Evolutionary conservation across 805 yeast species (phyloP).

Genomic region (Candida khao-thaluensis): DNA sequence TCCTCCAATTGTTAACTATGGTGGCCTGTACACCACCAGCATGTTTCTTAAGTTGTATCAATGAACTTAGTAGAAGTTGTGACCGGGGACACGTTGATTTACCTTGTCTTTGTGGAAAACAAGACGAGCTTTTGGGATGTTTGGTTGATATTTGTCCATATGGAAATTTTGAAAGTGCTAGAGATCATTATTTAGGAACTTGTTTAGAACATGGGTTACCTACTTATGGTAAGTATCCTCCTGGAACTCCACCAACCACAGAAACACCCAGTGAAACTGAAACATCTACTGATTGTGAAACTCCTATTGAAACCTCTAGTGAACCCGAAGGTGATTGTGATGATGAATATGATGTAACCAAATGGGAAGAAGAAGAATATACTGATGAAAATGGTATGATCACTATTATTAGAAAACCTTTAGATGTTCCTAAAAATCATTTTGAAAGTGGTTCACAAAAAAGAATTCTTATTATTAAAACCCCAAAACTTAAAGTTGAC

Average conservation of each 20-base stretch:
- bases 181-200: slow-evolving; percentile 51
- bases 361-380: slow-evolving; percentile 24
- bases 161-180: slow-evolving; percentile 40
- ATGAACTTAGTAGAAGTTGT: slow-evolving; percentile 36
- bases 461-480: slow-evolving; percentile 17
- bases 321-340: background rate
- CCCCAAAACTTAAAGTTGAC: background rate
- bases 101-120: slow-evolving; percentile 39
- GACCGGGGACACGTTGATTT: slow-evolving; percentile 32
- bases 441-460: slow-evolving; percentile 10
- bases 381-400: slow-evolving; percentile 20
- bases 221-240: slow-evolving; percentile 13
- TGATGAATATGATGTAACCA: slow-evolving; percentile 13
- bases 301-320: slow-evolving; percentile 8
- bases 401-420: slow-evolving; percentile 20
- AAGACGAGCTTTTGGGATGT: slow-evolving; percentile 42
- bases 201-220: slow-evolving; percentile 39
- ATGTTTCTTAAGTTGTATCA: slow-evolving; percentile 46
- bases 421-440: slow-evolving; percentile 18
- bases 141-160: slow-evolving; percentile 46
- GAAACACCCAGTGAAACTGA: background rate
- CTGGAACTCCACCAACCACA: background rate
- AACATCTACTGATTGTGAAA: background rate
- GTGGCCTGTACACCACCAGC: slow-evolving; percentile 43
- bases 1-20: background rate